Evolutionary conservation across 371 early-diverging fungal genomes (phyloP), one percentile per base, ranked within the genome.

Genomic region (Coemansia sp.): DNA sequence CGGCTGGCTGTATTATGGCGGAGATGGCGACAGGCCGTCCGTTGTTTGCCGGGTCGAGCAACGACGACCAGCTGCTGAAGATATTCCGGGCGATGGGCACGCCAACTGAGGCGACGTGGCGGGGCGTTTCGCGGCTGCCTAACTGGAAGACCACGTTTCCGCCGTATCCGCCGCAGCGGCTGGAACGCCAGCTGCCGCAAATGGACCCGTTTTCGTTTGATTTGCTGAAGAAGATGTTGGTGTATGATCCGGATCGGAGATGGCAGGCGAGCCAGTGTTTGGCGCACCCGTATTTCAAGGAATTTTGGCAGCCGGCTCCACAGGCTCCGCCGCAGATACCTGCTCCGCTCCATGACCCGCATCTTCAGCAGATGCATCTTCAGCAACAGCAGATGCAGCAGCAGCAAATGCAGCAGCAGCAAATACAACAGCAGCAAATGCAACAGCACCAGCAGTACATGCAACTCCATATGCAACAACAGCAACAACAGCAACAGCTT

Each of bases 1-100:
- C 95, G 14, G 90, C 94, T 4, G 99, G 99, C 5, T 99, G 99
- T 82, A 99, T 98, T 76, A 89, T 97, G 87, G 95, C 94, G 48
- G 99, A 97, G 75, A 95, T 94, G 91, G 91, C 86, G 66, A 84
- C 90, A 4, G 97, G 99, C 1, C 79, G 91, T 48, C 98, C 99
- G 2, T 81, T 99, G 40, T 99, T 98, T 78, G 94, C 98, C 14
- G 99, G 99, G 48, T 90, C 90, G 45, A 92, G 89, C 69, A 94
- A 91, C 67, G 86, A 89, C 62, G 97, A 98, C 81, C 95, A 98
- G 78, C 82, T 98, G 37, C 67, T 86, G 63, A 87, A 88, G 79
- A 96, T 98, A 53, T 95, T 94, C 82, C 84, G 90, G 51, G 78
- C 91, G 34, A 83, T 95, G 83, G 95, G 95, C 34, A 95, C 95